Evolutionary conservation across 257 asterid genomes (phyloP), one percentile per base, ranked within the genome.

Genomic region (Catharanthus roseus): DNA sequence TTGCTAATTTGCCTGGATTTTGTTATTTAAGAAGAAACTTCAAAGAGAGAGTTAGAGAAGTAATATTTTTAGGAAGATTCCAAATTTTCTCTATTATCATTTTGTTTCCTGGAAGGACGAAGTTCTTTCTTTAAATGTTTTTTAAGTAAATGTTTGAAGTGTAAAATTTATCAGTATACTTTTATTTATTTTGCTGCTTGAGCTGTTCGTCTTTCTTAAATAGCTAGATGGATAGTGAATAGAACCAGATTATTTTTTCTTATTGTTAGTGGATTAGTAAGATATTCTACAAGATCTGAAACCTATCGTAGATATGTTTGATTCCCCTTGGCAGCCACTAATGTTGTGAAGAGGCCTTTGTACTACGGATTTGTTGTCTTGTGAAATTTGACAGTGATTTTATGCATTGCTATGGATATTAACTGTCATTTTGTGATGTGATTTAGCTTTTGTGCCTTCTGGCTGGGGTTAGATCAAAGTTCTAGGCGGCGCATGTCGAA

Each of bases 401-500:
- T 10, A 28, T 55, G 69, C 10, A 29, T 44, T 72, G 50, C 70
- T 49, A 18, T 7, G 71, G 74, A 31, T 73, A 67, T 53, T 53
- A 68, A 69, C 67, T 75, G 72, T 67, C 63, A 15, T 66, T 41
- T 78, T 81, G 70, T 63, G 49, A 60, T 82, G 53, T 56, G 67
- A 81, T 85, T 62, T 88, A 93, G 99, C 85, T 89, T 93, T 81
- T 73, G 90, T 82, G 80, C 88, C 28, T 93, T 93, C 87, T 93
- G 99, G 97, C 72, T 79, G 81, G 89, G 81, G 50, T 84, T 89
- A 91, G 96, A 91, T 76, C 91, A 71, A 74, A 81, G 73, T 79
- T 82, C 90, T 44, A 83, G 83, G 82, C 74, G 84, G 29, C 84
- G 78, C 67, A 89, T 95, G 97, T 81, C 89, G 26, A 80, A 78